A percentile compares a stretch with the other conserved stretches of the same genome.
These are phyloP conservation scores for Telopea speciosissima DNA, from an alignment of 177 flowering plant genomes.

Conservation along the genomic window DNA sequence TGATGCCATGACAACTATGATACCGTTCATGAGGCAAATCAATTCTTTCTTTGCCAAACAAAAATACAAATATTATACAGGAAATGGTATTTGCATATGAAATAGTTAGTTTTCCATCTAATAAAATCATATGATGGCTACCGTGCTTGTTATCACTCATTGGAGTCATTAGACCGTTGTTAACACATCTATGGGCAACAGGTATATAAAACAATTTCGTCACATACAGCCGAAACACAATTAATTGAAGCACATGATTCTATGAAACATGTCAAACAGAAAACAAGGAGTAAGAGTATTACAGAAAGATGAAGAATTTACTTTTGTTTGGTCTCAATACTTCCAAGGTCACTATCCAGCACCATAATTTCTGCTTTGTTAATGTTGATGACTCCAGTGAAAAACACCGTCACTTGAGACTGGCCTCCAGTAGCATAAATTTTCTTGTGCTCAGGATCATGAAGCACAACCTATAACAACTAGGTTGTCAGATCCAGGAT, in stretches of 20 bases:
- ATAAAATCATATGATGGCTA: neutral
- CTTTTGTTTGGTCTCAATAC: slow-evolving; percentile 61
- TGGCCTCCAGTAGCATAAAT: slow-evolving; percentile 69
- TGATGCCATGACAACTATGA: too few species aligned
- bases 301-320: slow-evolving; percentile 20
- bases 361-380: slow-evolving; percentile 62
- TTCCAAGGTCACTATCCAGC: slow-evolving; percentile 82
- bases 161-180: neutral
- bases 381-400: slow-evolving; percentile 64
- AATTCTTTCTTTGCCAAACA: too few species aligned
- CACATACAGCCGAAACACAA: neutral
- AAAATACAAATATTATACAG: too few species aligned
- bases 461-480: slow-evolving; percentile 49
- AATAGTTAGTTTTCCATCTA: neutral
- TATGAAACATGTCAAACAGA: too few species aligned
- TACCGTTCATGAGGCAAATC: too few species aligned
- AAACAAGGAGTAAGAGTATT: neutral
- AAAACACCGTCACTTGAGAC: slow-evolving; percentile 42
- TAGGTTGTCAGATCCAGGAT: slow-evolving; percentile 1
- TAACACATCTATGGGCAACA: neutral
- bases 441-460: slow-evolving; percentile 55
- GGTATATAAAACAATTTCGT: neutral
- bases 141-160: neutral
- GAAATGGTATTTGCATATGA: neutral
- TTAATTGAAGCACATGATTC: neutral